Conservation (phyloP, 1,284 basidiomycete genomes). For the Malassezia nana region DNA sequence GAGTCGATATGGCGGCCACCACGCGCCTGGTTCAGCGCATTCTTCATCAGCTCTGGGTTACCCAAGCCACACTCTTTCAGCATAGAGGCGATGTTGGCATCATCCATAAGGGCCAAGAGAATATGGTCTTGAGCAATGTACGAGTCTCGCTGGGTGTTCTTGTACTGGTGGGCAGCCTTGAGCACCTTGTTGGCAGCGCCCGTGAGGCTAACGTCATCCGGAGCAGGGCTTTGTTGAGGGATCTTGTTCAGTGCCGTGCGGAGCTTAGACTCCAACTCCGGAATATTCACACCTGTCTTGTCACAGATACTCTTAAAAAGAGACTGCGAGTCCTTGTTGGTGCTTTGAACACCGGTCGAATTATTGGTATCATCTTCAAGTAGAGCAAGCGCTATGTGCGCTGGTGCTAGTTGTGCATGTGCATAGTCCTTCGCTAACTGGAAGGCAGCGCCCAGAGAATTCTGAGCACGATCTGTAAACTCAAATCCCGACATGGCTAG, state of each 20-base stretch:
- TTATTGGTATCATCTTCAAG: conserved; percentile 53
- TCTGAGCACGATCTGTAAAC: conserved; percentile 69
- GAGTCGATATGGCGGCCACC: conserved; percentile 73
- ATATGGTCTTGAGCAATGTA: conserved; percentile 85
- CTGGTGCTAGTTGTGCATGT: conserved; percentile 62
- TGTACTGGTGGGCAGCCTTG: conserved; percentile 35
- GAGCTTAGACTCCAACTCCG: conserved; percentile 32
- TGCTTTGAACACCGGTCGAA: conserved; percentile 30
- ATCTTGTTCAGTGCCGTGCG: conserved; percentile 36
- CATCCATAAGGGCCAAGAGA: conserved; percentile 65
- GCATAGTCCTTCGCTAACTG: conserved; percentile 73
- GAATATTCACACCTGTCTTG: conserved; percentile 64
- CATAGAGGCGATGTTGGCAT: conserved; percentile 58
- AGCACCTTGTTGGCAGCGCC: conserved; percentile 34
- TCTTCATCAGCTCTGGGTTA: conserved; percentile 61
- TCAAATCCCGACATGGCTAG: conserved; percentile 48
- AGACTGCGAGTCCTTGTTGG: conserved; percentile 51
- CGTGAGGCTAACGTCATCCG: conserved; percentile 38
- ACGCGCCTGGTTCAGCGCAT: conserved; percentile 66
- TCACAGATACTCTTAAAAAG: conserved; percentile 66
- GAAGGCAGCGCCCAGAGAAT: conserved; percentile 59
- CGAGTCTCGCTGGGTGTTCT: conserved; percentile 60
- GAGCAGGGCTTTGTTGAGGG: conserved; percentile 39
- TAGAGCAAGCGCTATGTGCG: conserved; percentile 65
- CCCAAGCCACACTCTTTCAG: conserved; percentile 68